phyloP scores from a whole-genome alignment of 495 filamentous ascomycete genomes.

The Tuber indicum region DNA sequence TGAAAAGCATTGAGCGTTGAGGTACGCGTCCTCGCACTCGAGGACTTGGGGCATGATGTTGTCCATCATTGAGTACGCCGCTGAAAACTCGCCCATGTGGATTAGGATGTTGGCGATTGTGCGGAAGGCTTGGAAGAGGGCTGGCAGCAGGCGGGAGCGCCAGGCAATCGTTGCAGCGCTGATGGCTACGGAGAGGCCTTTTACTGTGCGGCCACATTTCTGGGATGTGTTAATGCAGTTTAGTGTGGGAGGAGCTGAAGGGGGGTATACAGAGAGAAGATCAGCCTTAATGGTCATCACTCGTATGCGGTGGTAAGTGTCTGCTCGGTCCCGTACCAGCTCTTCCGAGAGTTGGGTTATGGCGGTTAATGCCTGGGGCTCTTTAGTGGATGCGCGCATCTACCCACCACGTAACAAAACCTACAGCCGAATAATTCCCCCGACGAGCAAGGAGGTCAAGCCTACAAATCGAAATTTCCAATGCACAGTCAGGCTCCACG shows the following conservation, averaged over 20 bases:
- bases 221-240: slow-evolving; percentile 30
- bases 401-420: background rate
- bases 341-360: slow-evolving; percentile 61
- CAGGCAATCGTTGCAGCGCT: slow-evolving; percentile 71
- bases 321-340: slow-evolving; percentile 62
- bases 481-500: slow-evolving; percentile 61
- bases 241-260: background rate
- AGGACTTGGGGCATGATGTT: slow-evolving; percentile 75
- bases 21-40: slow-evolving; percentile 61
- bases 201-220: slow-evolving; percentile 63
- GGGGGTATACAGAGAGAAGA: slow-evolving; percentile 49
- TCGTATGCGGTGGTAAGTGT: slow-evolving; percentile 66
- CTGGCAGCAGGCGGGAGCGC: slow-evolving; percentile 62
- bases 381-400: slow-evolving; percentile 37
- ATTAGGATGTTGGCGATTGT: slow-evolving; percentile 63
- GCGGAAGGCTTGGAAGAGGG: slow-evolving; percentile 70
- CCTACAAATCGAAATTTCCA: slow-evolving; percentile 61
- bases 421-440: slow-evolving; percentile 48
- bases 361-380: slow-evolving; percentile 53
- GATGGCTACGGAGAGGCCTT: slow-evolving; percentile 75
- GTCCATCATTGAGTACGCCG: slow-evolving; percentile 59
- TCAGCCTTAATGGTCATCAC: slow-evolving; percentile 70
- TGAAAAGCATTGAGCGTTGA: slow-evolving; percentile 64
- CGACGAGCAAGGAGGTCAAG: slow-evolving; percentile 65
- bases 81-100: slow-evolving; percentile 66